These are phyloP conservation scores for Pseudomassariella vexata DNA, from an alignment of 2,329 filamentous ascomycete species.

Conservation along the genomic window DNA sequence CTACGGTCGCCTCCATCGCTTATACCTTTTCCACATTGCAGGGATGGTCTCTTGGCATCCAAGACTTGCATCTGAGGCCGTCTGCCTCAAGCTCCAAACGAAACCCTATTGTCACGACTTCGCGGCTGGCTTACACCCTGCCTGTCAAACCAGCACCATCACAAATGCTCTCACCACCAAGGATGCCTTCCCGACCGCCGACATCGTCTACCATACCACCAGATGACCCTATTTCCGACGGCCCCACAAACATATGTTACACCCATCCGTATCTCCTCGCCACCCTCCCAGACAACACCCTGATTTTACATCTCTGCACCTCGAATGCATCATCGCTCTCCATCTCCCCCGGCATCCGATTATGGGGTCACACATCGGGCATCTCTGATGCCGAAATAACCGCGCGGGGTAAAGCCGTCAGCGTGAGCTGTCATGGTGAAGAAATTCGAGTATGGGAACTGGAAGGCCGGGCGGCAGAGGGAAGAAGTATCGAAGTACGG, in stretches of 20 bases:
- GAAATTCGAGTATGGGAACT: conserved; percentile 86
- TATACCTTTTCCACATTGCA: conserved; percentile 75
- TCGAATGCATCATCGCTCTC: conserved; percentile 61
- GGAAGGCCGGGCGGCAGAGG: conserved; percentile 60
- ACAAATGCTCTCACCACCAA: conserved; percentile 13
- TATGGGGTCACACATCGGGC: conserved; percentile 90
- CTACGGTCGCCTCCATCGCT: conserved; percentile 75
- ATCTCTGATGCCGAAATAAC: conserved; percentile 83
- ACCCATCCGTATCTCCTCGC: conserved; percentile 80
- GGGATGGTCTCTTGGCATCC: conserved; percentile 88
- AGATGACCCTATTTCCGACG: conserved; percentile 19
- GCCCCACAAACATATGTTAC: conserved; percentile 62
- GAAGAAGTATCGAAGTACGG: conserved; percentile 45
- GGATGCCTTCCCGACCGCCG: conserved; percentile 18
- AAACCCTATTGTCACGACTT: conserved; percentile 28
- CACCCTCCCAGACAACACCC: conserved; percentile 80
- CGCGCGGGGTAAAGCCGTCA: conserved; percentile 79
- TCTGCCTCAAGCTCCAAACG: conserved; percentile 17
- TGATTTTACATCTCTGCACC: conserved; percentile 75
- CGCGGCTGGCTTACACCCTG: conserved; percentile 33
- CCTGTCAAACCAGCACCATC: conserved; percentile 20
- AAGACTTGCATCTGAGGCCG: conserved; percentile 66
- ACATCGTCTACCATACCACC: neutral
- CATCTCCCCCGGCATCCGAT: conserved; percentile 66
- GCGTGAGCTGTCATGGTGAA: conserved; percentile 74